phyloP scores from a whole-genome alignment of 1,139 yeast genomes.

The Sugiyamaella sp. region DNA sequence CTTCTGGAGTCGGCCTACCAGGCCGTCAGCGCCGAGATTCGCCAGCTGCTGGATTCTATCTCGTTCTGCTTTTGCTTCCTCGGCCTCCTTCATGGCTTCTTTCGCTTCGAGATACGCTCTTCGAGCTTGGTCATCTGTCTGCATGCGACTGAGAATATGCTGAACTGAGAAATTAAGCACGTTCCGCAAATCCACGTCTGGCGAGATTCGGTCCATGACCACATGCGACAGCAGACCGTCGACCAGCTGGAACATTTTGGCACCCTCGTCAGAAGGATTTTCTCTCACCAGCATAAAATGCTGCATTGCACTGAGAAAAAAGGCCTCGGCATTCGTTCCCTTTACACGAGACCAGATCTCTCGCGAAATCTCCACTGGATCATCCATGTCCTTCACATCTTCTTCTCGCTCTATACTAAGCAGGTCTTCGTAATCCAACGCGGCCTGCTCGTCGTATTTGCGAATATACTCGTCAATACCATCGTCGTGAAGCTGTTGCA shows the following conservation, averaged over 20 bases:
- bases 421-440: conserved; percentile 69
- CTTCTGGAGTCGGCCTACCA: conserved; percentile 67
- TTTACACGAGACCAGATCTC: conserved; percentile 73
- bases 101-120: conserved; percentile 76
- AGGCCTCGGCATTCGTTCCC: conserved; percentile 68
- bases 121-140: conserved; percentile 88
- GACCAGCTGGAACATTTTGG: conserved; percentile 72
- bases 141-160: conserved; percentile 71
- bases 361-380: conserved; percentile 72
- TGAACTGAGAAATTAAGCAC: conserved; percentile 85
- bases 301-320: conserved; percentile 77
- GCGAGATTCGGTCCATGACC: conserved; percentile 55
- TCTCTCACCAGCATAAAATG: conserved; percentile 65
- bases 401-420: conserved; percentile 62
- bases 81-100: conserved; percentile 66
- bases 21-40: conserved; percentile 81
- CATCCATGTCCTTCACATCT: conserved; percentile 47
- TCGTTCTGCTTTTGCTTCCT: conserved; percentile 82
- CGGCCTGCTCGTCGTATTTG: conserved; percentile 65
- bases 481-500: conserved; percentile 65
- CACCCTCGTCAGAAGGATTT: conserved; percentile 59
- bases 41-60: conserved; percentile 76
- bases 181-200: conserved; percentile 66
- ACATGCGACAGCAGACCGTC: conserved; percentile 85
- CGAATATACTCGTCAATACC: conserved; percentile 66